Evolutionary conservation across 148 eudicot genomes (phyloP).

Genomic region (Cornus florida): DNA sequence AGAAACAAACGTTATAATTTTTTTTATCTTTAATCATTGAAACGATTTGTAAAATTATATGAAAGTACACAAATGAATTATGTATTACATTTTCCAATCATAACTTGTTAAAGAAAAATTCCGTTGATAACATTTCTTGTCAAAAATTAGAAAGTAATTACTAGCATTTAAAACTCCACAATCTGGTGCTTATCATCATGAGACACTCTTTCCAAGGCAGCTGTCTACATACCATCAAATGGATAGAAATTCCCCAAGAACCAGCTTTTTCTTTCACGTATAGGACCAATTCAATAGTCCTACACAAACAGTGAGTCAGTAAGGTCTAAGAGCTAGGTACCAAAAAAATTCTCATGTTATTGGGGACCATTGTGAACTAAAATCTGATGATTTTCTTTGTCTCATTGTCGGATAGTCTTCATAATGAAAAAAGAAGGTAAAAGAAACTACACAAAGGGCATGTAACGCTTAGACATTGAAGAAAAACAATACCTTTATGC

Average conservation of each 20-base stretch:
- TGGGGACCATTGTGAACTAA: constrained; percentile 7
- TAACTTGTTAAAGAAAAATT: too few relatives aligned
- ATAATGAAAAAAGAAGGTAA: neutral
- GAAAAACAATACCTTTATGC: neutral
- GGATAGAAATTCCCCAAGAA: neutral
- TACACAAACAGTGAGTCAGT: neutral
- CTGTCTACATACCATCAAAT: neutral
- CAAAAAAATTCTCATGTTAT: neutral
- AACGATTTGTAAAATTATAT: too few relatives aligned
- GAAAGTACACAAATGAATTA: too few relatives aligned
- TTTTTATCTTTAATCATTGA: too few relatives aligned
- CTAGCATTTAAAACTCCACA: neutral
- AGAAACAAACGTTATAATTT: too few relatives aligned
- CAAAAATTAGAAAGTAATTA: too few relatives aligned
- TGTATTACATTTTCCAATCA: too few relatives aligned
- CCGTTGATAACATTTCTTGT: too few relatives aligned
- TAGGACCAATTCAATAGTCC: neutral
- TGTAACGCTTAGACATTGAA: neutral
- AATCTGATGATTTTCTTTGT: constrained; percentile 4
- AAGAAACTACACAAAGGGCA: constrained; percentile 1
- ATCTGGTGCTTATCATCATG: neutral
- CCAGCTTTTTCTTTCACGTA: neutral
- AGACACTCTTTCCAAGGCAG: neutral
- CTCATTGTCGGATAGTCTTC: constrained; percentile 8
- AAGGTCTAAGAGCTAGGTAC: constrained; percentile 6